Base-by-base conservation (phyloP, 495 filamentous ascomycete genomes). In the Tricharina praecox region DNA sequence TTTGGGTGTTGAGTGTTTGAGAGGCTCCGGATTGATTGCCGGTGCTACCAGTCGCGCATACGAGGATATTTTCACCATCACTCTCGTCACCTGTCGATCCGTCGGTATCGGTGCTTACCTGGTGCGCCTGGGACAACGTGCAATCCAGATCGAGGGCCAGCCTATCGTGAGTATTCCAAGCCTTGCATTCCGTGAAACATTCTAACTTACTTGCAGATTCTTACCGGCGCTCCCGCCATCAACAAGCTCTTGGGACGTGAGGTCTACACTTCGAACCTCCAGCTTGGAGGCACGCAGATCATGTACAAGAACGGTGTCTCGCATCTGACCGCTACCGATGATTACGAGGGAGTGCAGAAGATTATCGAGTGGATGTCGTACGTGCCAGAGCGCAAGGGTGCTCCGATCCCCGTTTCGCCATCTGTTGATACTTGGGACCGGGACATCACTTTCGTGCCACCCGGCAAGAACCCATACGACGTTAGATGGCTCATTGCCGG, bases 221-320 rank as follows among this genome's bases (percentile, higher is more conserved):
- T 97, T 49, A 97, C 90, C 62, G 90, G 90, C 71, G 90, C 90
- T 24, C 83, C 83, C 52, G 90, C 90, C 46, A 81, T 97, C 66
- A 97, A 97, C 76, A 97, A 95, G 71, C 71, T 97, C 54, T 80
- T 97, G 42, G 90, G 90, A 33, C 82, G 90, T 52, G 92, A 97
- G 68, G 88, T 97, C 15, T 97, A 97, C 72, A 93, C 90, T 37
- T 96, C 90, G 26, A 97, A 97, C 73, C 66, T 97, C 51, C 90
- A 97, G 70, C 82, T 97, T 51, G 90, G 90, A 76, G 90, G 90
- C 56, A 96, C 90, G 33, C 90, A 97, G 68, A 97, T 97, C 73
- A 97, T 97, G 90, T 96, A 97, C 76, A 88, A 80, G 69, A 97
- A 97, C 62, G 90, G 90, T 74, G 92, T 97, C 21, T 96, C 92